Evolutionary conservation across 371 early-diverging fungal species (phyloP), one percentile per base, ranked within the genome.

Genomic region (Lichtheimia corymbifera): DNA sequence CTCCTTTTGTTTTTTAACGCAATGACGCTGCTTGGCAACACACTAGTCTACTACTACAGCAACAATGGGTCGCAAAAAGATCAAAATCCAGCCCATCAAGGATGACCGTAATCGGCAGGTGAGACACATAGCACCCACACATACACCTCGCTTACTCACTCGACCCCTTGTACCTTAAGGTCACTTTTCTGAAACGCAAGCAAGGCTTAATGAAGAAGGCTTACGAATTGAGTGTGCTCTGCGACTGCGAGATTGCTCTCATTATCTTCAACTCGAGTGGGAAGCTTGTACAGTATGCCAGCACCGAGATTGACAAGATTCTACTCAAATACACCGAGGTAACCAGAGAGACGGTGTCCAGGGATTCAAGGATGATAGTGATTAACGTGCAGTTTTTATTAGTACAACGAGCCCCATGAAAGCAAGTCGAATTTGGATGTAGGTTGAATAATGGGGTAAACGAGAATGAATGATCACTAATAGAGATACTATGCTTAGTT

Each of bases 141-240:
- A 13, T 1, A 1, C 22, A 22, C 22, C 2, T 35, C 2, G 47
- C 17, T 18, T 47, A 22, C 17, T 47, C 47, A 47, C n/a, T 2
- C 44, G 2, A 12, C n/a, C 18, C 47, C 47, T 47, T 25, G 24
- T 56, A 12, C 9, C 45, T 17, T 41, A 42, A 92, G 86, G 96
- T 97, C 43, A 97, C 97, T 4, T 98, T 97, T 75, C 83, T 91
- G 60, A 98, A 98, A 77, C 87, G 99, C 62, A 98, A 98, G 80
- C 88, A 90, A 55, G 99, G 99, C 15, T 83, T 99, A 52, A 96
- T 99, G 93, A 99, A 99, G 81, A 99, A 99, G 76, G 98, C 99
- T 3, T 97, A 95, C 77, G 99, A 99, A 77, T 89, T 99, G 35
- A 91, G 91, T 63, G 93, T 96, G 4, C 85, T 99, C 27, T 99